A percentile compares a stretch with the other conserved stretches of the same genome.
These are phyloP conservation scores for Rhododendron williamsianum DNA, from an alignment of 148 eudicot species.

Conservation along the genomic window DNA sequence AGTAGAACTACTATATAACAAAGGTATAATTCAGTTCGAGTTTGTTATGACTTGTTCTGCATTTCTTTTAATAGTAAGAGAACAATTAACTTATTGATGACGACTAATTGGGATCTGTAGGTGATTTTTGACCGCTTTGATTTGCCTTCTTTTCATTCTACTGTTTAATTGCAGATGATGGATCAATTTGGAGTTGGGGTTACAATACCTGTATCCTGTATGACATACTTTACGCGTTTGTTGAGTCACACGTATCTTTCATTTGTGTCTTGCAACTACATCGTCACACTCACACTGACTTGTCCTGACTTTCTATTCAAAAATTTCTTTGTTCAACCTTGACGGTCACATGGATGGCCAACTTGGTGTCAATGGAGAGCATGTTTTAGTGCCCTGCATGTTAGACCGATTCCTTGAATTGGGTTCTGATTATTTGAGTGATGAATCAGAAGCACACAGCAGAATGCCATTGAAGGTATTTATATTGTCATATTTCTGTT, in stretches of 20 bases:
- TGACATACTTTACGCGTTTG: background rate
- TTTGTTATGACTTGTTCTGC: background rate
- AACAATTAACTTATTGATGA: background rate
- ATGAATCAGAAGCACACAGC: constrained; percentile 31
- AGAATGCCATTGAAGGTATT: constrained; percentile 48
- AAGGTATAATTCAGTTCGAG: background rate
- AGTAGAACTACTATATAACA: background rate
- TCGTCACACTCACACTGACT: background rate
- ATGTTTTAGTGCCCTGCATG: constrained; percentile 38
- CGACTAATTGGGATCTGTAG: background rate
- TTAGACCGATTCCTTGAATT: constrained; percentile 44
- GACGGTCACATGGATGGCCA: constrained; percentile 62
- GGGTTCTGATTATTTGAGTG: constrained; percentile 29
- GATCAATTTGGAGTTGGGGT: constrained; percentile 95
- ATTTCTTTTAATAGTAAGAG: background rate
- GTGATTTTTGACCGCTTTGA: background rate
- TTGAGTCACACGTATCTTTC: background rate
- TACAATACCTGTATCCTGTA: constrained; percentile 66
- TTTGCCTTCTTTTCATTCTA: constrained; percentile 1
- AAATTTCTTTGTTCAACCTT: constrained; percentile 23
- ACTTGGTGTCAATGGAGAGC: constrained; percentile 60
- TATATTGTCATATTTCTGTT: background rate
- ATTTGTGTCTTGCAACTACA: background rate
- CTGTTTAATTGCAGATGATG: constrained; percentile 64
- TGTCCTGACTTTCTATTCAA: background rate